These are phyloP conservation scores for Rachicladosporium sp. DNA, from an alignment of 2,329 filamentous ascomycete species.

Conservation along the genomic window DNA sequence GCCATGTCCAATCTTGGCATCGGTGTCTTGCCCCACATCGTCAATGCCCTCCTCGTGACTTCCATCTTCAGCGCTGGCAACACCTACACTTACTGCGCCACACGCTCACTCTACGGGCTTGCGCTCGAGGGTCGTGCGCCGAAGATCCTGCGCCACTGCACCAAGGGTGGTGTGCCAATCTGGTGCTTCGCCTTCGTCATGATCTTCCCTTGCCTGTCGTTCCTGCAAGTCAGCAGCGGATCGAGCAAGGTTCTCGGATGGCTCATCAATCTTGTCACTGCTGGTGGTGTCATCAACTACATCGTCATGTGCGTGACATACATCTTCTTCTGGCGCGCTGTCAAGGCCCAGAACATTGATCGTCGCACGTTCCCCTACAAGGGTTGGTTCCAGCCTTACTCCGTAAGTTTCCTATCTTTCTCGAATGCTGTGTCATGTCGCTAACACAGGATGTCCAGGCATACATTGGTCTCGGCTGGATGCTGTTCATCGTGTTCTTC, in stretches of 20 bases:
- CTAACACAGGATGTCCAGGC: constrained; percentile 9
- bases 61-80: constrained; percentile 46
- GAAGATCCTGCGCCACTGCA: constrained; percentile 45
- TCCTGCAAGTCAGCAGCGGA: constrained; percentile 21
- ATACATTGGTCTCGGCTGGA: constrained; percentile 20
- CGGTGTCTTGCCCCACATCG: constrained; percentile 29
- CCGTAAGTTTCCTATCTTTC: constrained; percentile 18
- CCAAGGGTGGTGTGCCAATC: constrained; percentile 48
- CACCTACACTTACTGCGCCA: constrained; percentile 43
- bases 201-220: constrained; percentile 25
- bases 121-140: constrained; percentile 43
- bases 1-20: constrained; percentile 31
- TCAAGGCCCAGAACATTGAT: constrained; percentile 39
- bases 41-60: constrained; percentile 32
- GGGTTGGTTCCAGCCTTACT: constrained; percentile 45
- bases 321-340: constrained; percentile 45
- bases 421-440: background rate
- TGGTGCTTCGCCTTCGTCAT: constrained; percentile 42
- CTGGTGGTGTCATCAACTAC: constrained; percentile 50
- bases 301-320: constrained; percentile 49
- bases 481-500: constrained; percentile 29
- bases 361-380: constrained; percentile 45
- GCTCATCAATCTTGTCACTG: constrained; percentile 45
- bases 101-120: constrained; percentile 41
- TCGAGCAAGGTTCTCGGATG: constrained; percentile 23